phyloP scores from a whole-genome alignment of 1,284 basidiomycete species.

The Coriolopsis trogii region DNA sequence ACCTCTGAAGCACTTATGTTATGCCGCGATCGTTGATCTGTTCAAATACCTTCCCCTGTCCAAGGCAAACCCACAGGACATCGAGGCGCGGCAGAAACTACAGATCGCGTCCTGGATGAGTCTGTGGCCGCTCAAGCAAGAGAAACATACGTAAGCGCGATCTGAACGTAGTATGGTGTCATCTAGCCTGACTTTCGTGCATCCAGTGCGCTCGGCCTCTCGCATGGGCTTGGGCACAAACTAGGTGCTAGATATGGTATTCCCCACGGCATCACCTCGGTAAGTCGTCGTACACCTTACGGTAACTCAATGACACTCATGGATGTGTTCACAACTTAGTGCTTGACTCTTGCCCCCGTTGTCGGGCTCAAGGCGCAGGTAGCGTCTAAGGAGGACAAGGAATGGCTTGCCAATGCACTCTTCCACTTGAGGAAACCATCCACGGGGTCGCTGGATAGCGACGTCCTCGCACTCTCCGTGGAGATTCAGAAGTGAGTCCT shows the following conservation, averaged over 20 bases:
- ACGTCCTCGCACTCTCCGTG: constrained; percentile 54
- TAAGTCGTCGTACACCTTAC: no score
- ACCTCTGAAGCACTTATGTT: constrained; percentile 66
- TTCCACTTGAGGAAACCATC: constrained; percentile 59
- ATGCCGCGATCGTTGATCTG: constrained; percentile 69
- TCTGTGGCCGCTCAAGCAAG: constrained; percentile 65
- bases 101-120: constrained; percentile 83
- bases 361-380: constrained; percentile 60
- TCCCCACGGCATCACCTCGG: constrained; percentile 82
- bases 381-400: constrained; percentile 60
- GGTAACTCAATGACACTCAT: neutral
- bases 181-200: no score
- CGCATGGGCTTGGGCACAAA: constrained; percentile 75
- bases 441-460: constrained; percentile 62
- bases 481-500: constrained; percentile 55
- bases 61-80: constrained; percentile 58
- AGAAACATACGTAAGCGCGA: constrained; percentile 50
- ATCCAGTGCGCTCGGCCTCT: constrained; percentile 66
- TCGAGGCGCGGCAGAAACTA: constrained; percentile 68
- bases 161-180: neutral
- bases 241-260: constrained; percentile 79
- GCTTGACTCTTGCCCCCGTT: constrained; percentile 72
- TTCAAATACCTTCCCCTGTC: constrained; percentile 73
- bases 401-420: constrained; percentile 54
- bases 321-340: constrained; percentile 45